Conservation (phyloP, 129 eudicot species). For the Arctium minus region DNA sequence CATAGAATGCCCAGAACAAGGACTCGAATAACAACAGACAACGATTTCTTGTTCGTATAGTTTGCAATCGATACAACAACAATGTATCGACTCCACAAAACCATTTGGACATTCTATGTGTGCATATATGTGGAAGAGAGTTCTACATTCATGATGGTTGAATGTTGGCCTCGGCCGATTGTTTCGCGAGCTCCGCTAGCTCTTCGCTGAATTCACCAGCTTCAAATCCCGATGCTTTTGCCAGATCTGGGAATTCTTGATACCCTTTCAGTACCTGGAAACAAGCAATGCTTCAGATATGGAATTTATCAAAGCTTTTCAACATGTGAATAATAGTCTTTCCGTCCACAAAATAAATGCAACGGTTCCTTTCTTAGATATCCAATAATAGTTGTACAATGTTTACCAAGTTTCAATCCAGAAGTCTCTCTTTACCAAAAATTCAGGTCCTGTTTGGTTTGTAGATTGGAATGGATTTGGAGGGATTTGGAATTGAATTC, state of each 20-base stretch:
- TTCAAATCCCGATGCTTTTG: conserved; percentile 57
- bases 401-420: background rate
- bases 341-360: background rate
- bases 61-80: background rate
- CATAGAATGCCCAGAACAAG: background rate
- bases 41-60: background rate
- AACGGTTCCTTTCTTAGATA: background rate
- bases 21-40: background rate
- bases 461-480: no score
- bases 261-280: conserved; percentile 67
- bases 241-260: conserved; percentile 67
- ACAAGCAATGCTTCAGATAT: background rate
- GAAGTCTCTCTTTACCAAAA: background rate
- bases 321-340: background rate
- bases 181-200: conserved; percentile 28
- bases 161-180: conserved; percentile 25
- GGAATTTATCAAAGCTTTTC: background rate
- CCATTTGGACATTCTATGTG: background rate
- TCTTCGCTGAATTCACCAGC: conserved; percentile 41
- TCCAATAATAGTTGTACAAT: background rate
- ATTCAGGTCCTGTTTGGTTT: background rate
- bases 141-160: conserved; percentile 21
- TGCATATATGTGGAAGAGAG: conserved; percentile 3
- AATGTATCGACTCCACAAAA: background rate
- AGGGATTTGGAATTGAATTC: no score